Evolutionary conservation across 306 rosid species (phyloP).

Genomic region (Rosa persica): DNA sequence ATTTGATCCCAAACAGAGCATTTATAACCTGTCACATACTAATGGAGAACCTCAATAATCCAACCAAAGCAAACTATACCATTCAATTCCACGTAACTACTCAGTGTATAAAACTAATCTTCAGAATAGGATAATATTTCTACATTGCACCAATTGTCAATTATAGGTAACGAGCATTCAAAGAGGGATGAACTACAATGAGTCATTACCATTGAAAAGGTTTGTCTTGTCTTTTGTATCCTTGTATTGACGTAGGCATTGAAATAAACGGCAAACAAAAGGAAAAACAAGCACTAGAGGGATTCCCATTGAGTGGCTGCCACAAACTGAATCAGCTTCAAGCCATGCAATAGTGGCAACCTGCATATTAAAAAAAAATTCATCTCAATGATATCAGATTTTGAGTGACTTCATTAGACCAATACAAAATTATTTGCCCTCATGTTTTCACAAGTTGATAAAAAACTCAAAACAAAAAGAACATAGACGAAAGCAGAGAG

Average conservation of each 20-base stretch:
- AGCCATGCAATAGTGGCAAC: constrained; percentile 99
- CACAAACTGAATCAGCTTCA: constrained; percentile 99
- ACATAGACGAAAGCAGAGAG: not conserved
- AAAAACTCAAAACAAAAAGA: not conserved
- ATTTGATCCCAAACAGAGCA: not conserved
- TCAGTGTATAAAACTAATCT: not conserved
- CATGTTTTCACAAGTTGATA: not conserved
- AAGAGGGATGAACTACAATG: not conserved
- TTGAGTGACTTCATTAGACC: not conserved
- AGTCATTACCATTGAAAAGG: constrained; percentile 73
- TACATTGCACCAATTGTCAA: not conserved
- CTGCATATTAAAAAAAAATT: constrained; percentile 30
- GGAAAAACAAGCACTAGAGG: constrained; percentile 92
- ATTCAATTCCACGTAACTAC: not conserved
- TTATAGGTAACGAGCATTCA: not conserved
- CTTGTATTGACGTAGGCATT: constrained; percentile 92
- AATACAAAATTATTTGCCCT: not conserved
- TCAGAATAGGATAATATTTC: not conserved
- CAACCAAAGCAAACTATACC: not conserved
- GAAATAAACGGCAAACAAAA: constrained; percentile 82
- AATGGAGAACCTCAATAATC: not conserved
- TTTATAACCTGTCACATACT: not conserved
- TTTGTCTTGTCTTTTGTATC: constrained; percentile 75
- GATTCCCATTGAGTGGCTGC: constrained; percentile 89
- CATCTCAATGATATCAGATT: not conserved